A percentile compares a stretch with the other conserved stretches of the same genome.
Evolutionary conservation across 306 rosid species (phyloP).

Genomic region (Gleditsia sinensis): DNA sequence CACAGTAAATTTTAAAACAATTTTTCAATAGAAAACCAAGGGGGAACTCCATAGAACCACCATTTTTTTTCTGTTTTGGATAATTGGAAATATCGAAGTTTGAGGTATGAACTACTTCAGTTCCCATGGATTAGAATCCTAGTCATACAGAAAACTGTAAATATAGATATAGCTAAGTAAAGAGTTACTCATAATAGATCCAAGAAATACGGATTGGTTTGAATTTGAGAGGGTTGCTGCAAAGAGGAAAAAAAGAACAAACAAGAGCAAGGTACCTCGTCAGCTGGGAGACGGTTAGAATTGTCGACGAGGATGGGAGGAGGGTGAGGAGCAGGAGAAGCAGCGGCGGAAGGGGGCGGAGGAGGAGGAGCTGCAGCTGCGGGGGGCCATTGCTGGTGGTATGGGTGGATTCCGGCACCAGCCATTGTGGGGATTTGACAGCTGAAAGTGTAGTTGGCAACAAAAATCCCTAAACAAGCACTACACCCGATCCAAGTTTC

Average conservation of each 20-base stretch:
- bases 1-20: no score
- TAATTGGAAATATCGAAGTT: not conserved
- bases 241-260: not conserved
- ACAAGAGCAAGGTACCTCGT: constrained; percentile 53
- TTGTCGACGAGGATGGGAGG: constrained; percentile 53
- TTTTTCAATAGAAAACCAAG: not conserved
- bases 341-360: constrained; percentile 45
- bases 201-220: not conserved
- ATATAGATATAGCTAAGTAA: not conserved
- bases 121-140: not conserved
- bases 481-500: no score
- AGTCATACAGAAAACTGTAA: not conserved
- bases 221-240: not conserved
- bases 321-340: constrained; percentile 43
- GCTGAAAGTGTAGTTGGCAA: not conserved
- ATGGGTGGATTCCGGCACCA: constrained; percentile 89
- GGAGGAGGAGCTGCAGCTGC: constrained; percentile 66
- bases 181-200: not conserved
- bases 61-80: not conserved
- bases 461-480: not conserved
- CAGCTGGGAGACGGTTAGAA: constrained; percentile 53
- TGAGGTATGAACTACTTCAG: not conserved
- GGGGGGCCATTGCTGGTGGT: constrained; percentile 95
- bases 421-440: constrained; percentile 54
- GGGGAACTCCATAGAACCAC: not conserved